Base-by-base conservation (phyloP, 2,329 filamentous ascomycete species). In the Fusarium guadeloupense region DNA sequence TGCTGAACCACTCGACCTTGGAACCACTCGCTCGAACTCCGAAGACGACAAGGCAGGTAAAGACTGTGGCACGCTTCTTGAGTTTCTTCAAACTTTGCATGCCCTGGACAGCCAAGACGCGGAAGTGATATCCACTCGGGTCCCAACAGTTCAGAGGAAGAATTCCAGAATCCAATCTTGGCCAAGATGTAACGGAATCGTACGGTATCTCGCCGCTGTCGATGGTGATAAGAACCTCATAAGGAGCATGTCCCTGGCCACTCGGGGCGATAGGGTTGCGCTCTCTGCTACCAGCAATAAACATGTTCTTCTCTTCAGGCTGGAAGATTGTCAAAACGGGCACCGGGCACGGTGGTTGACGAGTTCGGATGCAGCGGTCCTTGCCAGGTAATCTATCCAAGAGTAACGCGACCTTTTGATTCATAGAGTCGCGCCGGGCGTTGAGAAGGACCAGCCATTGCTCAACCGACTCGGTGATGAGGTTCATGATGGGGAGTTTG, bases 371-470 rank as follows among this genome's bases (percentile, higher is more conserved):
- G n/a, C 55, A 59, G 13, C 55, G 54, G 0, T 59, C 55, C 5
- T 59, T 59, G 37, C 55, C 55, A 2, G 55, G 55, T 3, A 59
- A 4, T 4, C 55, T 23, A 25, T 59, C 59, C 0, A 59, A 16
- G 0, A 59, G 39, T 0, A 59, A 14, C 3, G 55, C 55, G 5
- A 59, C 55, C 35, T 59, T 54, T 16, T 59, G 55, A 3, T 59
- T 59, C 54, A 45, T 54, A 0, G 55, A 41, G 9, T 59, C 55
- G 9, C 55, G 30, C 54, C 55, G 31, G 0, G 55, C 55, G 7
- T 59, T 59, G 17, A 59, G 55, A 2, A 59, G 54, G 13, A 59
- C 40, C 0, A 59, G 39, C 55, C 55, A 59, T 33, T 59, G 54
- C 40, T 59, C 55, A 4, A 59, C 54, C 4, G 55, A 38, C 14